phyloP scores from a whole-genome alignment of 1,139 yeast species.

The Candida sanyaensis region DNA sequence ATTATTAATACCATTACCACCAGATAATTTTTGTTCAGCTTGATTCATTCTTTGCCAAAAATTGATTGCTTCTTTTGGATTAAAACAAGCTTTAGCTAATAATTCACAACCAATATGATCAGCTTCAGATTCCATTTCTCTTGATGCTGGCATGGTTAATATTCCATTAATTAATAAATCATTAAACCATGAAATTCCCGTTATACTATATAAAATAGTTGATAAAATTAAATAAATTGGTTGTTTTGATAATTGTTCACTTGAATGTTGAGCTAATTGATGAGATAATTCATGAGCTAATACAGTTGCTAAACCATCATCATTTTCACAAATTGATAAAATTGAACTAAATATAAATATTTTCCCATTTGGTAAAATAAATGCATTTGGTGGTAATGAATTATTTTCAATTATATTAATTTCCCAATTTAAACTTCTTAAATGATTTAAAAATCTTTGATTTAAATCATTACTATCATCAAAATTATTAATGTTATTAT shows the following conservation, averaged over 20 bases:
- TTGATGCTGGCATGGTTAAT: constrained; percentile 77
- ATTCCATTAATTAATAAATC: constrained; percentile 59
- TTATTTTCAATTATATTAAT: constrained; percentile 76
- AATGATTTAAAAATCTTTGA: constrained; percentile 28
- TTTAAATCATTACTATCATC: constrained; percentile 28
- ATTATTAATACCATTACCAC: constrained; percentile 14
- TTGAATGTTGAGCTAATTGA: constrained; percentile 88
- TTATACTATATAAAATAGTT: constrained; percentile 42
- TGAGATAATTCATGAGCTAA: constrained; percentile 92
- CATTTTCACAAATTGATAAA: constrained; percentile 74
- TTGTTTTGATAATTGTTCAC: constrained; percentile 71
- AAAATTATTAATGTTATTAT: too few species aligned
- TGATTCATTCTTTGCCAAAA: constrained; percentile 84
- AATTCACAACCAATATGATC: constrained; percentile 91
- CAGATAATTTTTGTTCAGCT: constrained; percentile 42
- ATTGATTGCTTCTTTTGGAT: constrained; percentile 69
- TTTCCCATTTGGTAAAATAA: constrained; percentile 94
- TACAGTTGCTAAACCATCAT: constrained; percentile 93
- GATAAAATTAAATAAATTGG: constrained; percentile 60
- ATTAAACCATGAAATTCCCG: constrained; percentile 41
- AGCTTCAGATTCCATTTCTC: constrained; percentile 95
- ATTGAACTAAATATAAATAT: constrained; percentile 86
- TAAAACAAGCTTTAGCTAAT: constrained; percentile 86
- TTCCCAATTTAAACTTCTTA: constrained; percentile 64
- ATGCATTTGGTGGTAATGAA: constrained; percentile 83